Percentiles rank a stretch among this genome's conserved stretches.
These are phyloP conservation scores for Linderniella brevidens DNA, from an alignment of 257 asterid species.

Conservation along the genomic window DNA sequence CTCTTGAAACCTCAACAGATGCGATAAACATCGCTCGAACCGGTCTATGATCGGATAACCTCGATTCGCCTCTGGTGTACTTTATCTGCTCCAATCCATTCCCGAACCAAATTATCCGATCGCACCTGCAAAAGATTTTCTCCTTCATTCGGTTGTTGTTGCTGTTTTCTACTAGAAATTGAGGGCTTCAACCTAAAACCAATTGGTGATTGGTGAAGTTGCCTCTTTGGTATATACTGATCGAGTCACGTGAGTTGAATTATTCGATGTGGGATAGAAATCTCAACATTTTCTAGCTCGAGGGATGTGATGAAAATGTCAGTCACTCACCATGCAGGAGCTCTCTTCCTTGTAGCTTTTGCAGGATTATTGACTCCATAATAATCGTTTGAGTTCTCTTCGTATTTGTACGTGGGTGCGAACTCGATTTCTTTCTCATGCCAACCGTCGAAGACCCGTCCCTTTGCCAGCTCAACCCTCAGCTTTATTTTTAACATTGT, in stretches of 20 bases:
- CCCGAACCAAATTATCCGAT: conserved; percentile 50
- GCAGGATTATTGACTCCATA: conserved; percentile 26
- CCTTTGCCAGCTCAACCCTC: conserved; percentile 38
- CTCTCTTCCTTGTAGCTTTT: conserved; percentile 24
- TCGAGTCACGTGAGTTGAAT: too few relatives aligned
- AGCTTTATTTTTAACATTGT: conserved; percentile 24
- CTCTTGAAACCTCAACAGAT: conserved; percentile 18
- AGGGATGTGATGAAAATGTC: not conserved
- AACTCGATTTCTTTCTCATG: conserved; percentile 39
- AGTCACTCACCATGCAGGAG: conserved; percentile 50
- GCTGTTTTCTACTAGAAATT: too few relatives aligned
- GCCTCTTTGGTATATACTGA: too few relatives aligned
- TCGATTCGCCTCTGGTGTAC: conserved; percentile 37
- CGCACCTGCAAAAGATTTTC: conserved; percentile 32
- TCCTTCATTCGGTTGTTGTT: conserved; percentile 6
- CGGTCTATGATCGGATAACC: conserved; percentile 55
- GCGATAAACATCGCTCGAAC: conserved; percentile 36
- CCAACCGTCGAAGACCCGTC: conserved; percentile 42
- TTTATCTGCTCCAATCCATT: conserved; percentile 34
- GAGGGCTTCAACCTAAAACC: too few relatives aligned
- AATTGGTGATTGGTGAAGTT: too few relatives aligned
- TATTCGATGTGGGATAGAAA: too few relatives aligned
- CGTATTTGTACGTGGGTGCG: conserved; percentile 51
- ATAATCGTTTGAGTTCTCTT: conserved; percentile 33
- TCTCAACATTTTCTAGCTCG: not conserved